phyloP scores from a whole-genome alignment of 2,329 filamentous ascomycete genomes.

The Xylariales sp. region DNA sequence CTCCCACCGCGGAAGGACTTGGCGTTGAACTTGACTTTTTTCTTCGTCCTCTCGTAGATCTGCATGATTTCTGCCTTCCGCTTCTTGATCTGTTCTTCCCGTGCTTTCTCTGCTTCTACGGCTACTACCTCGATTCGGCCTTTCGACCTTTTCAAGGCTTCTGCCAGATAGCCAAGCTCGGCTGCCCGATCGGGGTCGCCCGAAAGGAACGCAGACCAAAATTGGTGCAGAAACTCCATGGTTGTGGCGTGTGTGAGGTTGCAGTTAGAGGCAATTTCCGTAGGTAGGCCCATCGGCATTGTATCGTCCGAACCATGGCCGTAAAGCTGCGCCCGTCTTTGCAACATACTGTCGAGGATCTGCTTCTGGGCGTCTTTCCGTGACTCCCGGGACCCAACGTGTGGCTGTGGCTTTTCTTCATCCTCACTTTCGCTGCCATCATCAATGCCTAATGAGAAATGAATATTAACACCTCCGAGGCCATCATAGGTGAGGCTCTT shows the following conservation, averaged over 20 bases:
- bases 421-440: slow-evolving; percentile 77
- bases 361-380: slow-evolving; percentile 73
- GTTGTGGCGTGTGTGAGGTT: slow-evolving; percentile 87
- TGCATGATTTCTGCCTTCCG: slow-evolving; percentile 77
- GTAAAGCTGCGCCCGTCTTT: slow-evolving; percentile 70
- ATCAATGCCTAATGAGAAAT: slow-evolving; percentile 73
- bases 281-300: slow-evolving; percentile 67
- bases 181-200: slow-evolving; percentile 83
- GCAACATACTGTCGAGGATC: slow-evolving; percentile 72
- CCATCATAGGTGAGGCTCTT: slow-evolving; percentile 61
- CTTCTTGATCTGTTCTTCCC: slow-evolving; percentile 72
- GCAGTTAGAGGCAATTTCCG: slow-evolving; percentile 68
- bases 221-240: slow-evolving; percentile 95
- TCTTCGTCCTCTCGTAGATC: slow-evolving; percentile 77
- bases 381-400: slow-evolving; percentile 77
- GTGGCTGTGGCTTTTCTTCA: slow-evolving; percentile 64
- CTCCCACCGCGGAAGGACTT: slow-evolving; percentile 78
- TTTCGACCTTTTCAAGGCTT: slow-evolving; percentile 81
- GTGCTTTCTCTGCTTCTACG: slow-evolving; percentile 80
- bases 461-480: slow-evolving; percentile 68
- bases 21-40: slow-evolving; percentile 76
- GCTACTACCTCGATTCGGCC: slow-evolving; percentile 85
- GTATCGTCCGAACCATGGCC: slow-evolving; percentile 60
- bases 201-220: slow-evolving; percentile 92
- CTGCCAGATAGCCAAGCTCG: slow-evolving; percentile 84